phyloP scores from a whole-genome alignment of 73 alveolate species.

The Symbiodinium pilosum region DNA sequence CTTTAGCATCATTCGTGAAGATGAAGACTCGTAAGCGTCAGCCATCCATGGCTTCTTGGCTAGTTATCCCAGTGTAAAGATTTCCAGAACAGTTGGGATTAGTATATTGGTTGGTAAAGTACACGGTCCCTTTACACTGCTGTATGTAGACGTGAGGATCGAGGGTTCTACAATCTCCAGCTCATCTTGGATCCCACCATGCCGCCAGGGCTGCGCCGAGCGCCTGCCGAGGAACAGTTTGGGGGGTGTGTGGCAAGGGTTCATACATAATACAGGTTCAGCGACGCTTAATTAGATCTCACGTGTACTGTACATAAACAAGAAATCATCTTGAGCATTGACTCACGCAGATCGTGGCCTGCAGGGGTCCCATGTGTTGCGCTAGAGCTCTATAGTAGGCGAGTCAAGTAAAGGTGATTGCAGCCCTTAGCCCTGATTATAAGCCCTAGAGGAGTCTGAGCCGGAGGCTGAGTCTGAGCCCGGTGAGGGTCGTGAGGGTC shows the following conservation, averaged over 20 bases:
- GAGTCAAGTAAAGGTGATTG: neutral
- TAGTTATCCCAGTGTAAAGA: no score
- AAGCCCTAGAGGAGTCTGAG: neutral
- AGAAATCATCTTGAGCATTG: no score
- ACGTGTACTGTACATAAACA: no score
- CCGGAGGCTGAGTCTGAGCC: neutral
- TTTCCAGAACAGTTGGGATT: no score
- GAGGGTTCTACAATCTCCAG: neutral
- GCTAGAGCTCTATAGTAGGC: neutral
- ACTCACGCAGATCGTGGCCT: neutral
- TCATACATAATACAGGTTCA: neutral
- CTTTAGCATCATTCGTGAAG: neutral
- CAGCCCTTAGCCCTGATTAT: neutral
- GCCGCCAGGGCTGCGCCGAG: neutral
- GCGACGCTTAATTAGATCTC: neutral
- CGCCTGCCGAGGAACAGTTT: neutral
- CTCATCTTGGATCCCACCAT: neutral
- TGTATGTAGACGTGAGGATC: no score
- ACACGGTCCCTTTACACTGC: no score
- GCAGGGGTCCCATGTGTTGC: neutral
- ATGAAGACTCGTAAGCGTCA: neutral
- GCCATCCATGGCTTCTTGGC: neutral
- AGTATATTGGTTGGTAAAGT: no score
- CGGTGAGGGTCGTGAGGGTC: neutral
- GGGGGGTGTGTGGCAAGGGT: neutral